Conservation (phyloP, 192 early-diverging fungal genomes). For the Coemansia sp. region DNA sequence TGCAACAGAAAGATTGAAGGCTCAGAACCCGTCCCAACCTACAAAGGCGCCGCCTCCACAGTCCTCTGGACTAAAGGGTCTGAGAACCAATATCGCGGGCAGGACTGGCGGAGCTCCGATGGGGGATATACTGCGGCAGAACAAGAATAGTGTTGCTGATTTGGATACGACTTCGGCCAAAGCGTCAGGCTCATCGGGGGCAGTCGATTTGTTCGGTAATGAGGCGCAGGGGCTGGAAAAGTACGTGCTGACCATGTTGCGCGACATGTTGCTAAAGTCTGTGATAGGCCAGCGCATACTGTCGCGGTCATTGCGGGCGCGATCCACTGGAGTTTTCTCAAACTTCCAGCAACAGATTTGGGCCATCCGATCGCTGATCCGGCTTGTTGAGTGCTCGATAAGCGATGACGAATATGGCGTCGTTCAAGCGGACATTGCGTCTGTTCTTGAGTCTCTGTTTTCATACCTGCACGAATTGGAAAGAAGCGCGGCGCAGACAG, state of each 20-base stretch:
- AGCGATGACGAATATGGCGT: slow-evolving; percentile 48
- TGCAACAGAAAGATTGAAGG: slow-evolving; percentile 29
- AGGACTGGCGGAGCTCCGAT: slow-evolving; percentile 38
- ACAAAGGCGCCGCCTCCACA: slow-evolving; percentile 6
- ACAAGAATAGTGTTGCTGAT: slow-evolving; percentile 2
- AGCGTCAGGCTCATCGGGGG: not conserved
- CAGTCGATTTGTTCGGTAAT: slow-evolving; percentile 35
- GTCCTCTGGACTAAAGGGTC: not conserved
- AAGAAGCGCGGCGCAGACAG: slow-evolving; percentile 14
- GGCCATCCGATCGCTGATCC: slow-evolving; percentile 46
- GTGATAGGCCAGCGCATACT: slow-evolving; percentile 34
- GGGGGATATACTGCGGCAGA: slow-evolving; percentile 33
- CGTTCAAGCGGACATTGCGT: slow-evolving; percentile 44
- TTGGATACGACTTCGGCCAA: not conserved
- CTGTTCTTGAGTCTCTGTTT: slow-evolving; percentile 30
- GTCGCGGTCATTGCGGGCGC: slow-evolving; percentile 25
- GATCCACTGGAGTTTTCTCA: slow-evolving; percentile 30
- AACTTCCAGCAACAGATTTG: slow-evolving; percentile 55
- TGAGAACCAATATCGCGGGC: not conserved
- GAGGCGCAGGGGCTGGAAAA: slow-evolving; percentile 54
- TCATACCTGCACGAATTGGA: slow-evolving; percentile 43
- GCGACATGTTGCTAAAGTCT: slow-evolving; percentile 43
- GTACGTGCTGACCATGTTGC: slow-evolving; percentile 44
- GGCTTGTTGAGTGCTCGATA: slow-evolving; percentile 45
- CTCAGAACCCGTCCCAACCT: slow-evolving; percentile 17